Evolutionary conservation across 148 eudicot genomes (phyloP).

Genomic region (Fagopyrum homotropicum): DNA sequence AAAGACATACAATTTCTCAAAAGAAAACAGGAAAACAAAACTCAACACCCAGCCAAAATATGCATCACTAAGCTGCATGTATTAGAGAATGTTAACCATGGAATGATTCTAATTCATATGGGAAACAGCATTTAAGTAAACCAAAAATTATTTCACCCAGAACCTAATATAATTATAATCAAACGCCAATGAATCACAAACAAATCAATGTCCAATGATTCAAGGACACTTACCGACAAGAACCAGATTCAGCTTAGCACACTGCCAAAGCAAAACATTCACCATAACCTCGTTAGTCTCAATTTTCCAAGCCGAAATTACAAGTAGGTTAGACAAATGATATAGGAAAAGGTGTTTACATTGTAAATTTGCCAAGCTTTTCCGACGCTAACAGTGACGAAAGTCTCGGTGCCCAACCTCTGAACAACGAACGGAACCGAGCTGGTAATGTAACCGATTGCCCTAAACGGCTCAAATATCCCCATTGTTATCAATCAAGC

Average conservation of each 20-base stretch:
- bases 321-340: background rate
- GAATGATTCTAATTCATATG: background rate
- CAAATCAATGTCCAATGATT: background rate
- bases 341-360: conserved; percentile 21
- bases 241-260: conserved; percentile 92
- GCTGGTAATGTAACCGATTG: conserved; percentile 84
- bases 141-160: background rate
- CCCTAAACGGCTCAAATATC: conserved; percentile 87
- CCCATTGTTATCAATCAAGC: conserved; percentile 42
- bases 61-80: background rate
- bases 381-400: conserved; percentile 94
- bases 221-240: conserved; percentile 65
- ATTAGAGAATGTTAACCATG: background rate
- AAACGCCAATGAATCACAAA: background rate
- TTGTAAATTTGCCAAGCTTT: conserved; percentile 95
- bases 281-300: background rate
- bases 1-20: too few relatives aligned
- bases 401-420: conserved; percentile 80
- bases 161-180: background rate
- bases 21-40: too few relatives aligned
- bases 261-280: conserved; percentile 41
- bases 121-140: background rate
- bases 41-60: background rate
- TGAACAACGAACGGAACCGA: conserved; percentile 74
- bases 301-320: background rate